Conservation (phyloP, 495 filamentous ascomycete species). For the Aspergillus steynii region DNA sequence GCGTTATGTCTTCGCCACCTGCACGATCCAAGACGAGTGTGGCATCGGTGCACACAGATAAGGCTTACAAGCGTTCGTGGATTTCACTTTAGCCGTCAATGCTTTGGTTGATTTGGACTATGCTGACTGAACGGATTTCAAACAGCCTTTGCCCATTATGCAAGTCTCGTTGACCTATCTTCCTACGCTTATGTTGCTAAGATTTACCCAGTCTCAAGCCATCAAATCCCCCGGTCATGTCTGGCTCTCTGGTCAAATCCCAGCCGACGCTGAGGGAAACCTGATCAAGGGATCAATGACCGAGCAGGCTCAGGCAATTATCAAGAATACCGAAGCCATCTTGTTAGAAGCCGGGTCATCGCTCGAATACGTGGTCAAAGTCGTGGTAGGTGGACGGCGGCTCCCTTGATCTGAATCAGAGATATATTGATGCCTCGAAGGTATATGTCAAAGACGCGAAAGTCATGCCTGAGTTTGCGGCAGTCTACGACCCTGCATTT, state of each 20-base stretch:
- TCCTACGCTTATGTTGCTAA: not conserved
- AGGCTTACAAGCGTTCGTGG: not conserved
- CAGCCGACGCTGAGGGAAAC: slow-evolving; percentile 19
- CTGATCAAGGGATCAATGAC: slow-evolving; percentile 17
- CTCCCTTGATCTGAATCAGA: not conserved
- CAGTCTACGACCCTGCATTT: slow-evolving; percentile 17
- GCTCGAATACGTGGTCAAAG: slow-evolving; percentile 18
- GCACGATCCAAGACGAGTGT: not conserved
- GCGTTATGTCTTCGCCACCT: not conserved
- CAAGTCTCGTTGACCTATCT: not conserved
- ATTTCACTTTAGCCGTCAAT: not conserved
- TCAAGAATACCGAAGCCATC: slow-evolving; percentile 19
- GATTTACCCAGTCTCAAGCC: slow-evolving; percentile 16
- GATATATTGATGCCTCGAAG: slow-evolving; percentile 4
- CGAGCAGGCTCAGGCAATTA: slow-evolving; percentile 14
- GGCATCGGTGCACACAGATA: not conserved
- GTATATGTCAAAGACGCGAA: slow-evolving; percentile 19
- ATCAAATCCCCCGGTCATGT: slow-evolving; percentile 17
- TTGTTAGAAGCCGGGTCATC: slow-evolving; percentile 17
- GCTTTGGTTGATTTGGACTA: not conserved
- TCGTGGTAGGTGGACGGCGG: slow-evolving; percentile 9
- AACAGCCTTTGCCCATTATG: slow-evolving; percentile 12
- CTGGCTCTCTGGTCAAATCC: slow-evolving; percentile 23
- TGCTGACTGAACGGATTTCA: not conserved
- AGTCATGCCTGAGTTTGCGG: slow-evolving; percentile 19